Evolutionary conservation across 176 grass and related monocot species (phyloP), one percentile per base, ranked within the genome.

Genomic region (Luzula sylvatica): DNA sequence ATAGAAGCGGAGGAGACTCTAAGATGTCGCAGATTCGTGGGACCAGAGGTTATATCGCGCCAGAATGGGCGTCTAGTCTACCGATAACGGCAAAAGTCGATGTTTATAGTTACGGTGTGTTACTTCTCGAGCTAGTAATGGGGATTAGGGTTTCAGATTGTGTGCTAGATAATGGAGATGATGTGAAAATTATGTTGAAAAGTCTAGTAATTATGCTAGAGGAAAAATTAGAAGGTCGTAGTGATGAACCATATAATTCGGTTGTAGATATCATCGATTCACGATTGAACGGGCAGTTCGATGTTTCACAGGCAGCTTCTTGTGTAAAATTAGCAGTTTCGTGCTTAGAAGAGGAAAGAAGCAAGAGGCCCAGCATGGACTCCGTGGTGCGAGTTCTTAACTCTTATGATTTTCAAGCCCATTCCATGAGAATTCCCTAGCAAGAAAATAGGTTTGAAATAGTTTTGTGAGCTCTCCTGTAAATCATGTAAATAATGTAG

Each of bases 311-410:
- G 29, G 69, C 35, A 14, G 11, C 25, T 38, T 0, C 4, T 13
- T 28, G 47, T 26, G 26, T 72, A 18, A 38, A 72, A 15, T 52
- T 72, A 19, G 69, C 69, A 27, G 6, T 53, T 41, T 22, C 45
- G 61, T 72, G 69, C 69, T 54, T 72, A 48, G 20, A 72, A 52
- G 69, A 72, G 27, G 69, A 72, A 15, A 57, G 56, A 5, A 53
- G 40, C 26, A 62, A 63, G 56, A 63, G 69, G 45, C 69, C 69
- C 9, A 72, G 22, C 28, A 72, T 72, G 69, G 22, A 72, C 7
- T 62, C 17, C 20, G 46, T 72, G 24, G 46, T 63, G 42, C 44
- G 44, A 20, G 29, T 58, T 50, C 69, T 72, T 3, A 54, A 29
- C 22, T 53, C 20, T 0, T 27, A 38, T 39, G 17, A 70, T 58